phyloP scores from a whole-genome alignment of 2,329 filamentous ascomycete genomes.

The Diaporthe sp. region DNA sequence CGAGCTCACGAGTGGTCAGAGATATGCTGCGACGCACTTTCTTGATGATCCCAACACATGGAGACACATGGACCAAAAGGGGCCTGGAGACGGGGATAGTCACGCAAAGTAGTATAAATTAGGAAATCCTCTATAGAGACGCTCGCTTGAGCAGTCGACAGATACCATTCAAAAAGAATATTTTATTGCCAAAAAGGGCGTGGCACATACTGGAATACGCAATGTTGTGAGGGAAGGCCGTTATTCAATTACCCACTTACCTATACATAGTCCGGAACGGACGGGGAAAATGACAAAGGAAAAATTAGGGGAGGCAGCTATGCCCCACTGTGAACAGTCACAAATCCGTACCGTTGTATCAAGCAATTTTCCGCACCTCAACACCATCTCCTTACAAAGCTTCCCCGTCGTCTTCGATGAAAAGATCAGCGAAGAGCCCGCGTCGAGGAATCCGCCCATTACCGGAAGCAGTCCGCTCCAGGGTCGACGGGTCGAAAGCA shows the following conservation, averaged over 20 bases:
- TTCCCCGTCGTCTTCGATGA: neutral
- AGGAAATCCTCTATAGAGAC: neutral
- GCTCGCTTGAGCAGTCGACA: neutral
- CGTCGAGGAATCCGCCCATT: neutral
- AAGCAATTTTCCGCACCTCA: neutral
- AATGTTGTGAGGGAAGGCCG: too few species aligned
- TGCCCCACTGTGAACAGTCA: neutral
- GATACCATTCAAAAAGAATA: neutral
- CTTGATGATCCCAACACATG: too few species aligned
- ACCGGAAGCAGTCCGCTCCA: neutral
- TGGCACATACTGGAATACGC: neutral
- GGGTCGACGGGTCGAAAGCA: neutral
- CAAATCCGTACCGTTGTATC: too few species aligned
- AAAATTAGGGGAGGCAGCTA: neutral
- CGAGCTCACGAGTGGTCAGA: neutral
- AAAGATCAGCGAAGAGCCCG: neutral
- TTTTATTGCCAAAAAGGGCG: fast-evolving
- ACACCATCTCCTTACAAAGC: neutral
- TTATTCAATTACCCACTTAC: neutral
- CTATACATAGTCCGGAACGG: neutral
- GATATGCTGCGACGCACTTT: neutral
- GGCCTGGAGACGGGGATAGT: too few species aligned
- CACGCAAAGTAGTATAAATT: neutral
- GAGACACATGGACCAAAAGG: neutral
- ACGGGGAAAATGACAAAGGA: neutral